Percentiles rank a stretch among this genome's conserved stretches.
phyloP scores from a whole-genome alignment of 2,329 filamentous ascomycete species.

The Botryotinia globosa region DNA sequence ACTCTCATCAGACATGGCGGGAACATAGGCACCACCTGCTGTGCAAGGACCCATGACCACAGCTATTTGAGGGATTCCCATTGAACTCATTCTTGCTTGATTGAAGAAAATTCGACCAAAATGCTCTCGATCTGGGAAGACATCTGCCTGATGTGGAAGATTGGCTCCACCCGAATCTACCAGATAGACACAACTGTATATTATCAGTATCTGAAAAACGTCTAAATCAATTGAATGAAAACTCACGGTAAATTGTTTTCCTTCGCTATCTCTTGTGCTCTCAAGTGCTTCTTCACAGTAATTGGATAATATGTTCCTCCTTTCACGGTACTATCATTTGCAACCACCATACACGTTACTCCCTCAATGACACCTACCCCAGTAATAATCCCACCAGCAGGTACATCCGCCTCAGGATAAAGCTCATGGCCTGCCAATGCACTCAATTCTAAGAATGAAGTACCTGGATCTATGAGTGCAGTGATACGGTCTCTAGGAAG shows the following conservation, averaged over 20 bases:
- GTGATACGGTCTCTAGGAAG: slow-evolving; percentile 85
- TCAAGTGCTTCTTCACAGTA: slow-evolving; percentile 94
- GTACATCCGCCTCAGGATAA: slow-evolving; percentile 83
- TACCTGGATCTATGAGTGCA: slow-evolving; percentile 82
- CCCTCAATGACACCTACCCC: slow-evolving; percentile 88
- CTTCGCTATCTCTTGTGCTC: slow-evolving; percentile 84
- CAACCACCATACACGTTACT: slow-evolving; percentile 87
- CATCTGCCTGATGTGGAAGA: slow-evolving; percentile 89
- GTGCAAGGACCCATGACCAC: slow-evolving; percentile 98
- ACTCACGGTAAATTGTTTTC: slow-evolving; percentile 74
- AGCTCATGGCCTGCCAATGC: slow-evolving; percentile 84
- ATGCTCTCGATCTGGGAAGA: slow-evolving; percentile 92
- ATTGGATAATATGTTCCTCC: slow-evolving; percentile 96
- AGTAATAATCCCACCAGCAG: slow-evolving; percentile 87
- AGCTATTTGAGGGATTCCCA: slow-evolving; percentile 87
- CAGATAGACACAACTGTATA: slow-evolving; percentile 76
- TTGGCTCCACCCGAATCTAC: slow-evolving; percentile 96
- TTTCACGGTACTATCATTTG: slow-evolving; percentile 96
- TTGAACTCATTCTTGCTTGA: slow-evolving; percentile 86
- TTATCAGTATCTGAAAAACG: slow-evolving; percentile 7
- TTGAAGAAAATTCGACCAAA: slow-evolving; percentile 98
- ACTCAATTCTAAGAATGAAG: slow-evolving; percentile 89
- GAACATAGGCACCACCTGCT: slow-evolving; percentile 91
- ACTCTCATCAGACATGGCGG: slow-evolving; percentile 94
- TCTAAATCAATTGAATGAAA: not conserved